Evolutionary conservation across 78 protist species (phyloP).

Genomic region (Guillardia theta): DNA sequence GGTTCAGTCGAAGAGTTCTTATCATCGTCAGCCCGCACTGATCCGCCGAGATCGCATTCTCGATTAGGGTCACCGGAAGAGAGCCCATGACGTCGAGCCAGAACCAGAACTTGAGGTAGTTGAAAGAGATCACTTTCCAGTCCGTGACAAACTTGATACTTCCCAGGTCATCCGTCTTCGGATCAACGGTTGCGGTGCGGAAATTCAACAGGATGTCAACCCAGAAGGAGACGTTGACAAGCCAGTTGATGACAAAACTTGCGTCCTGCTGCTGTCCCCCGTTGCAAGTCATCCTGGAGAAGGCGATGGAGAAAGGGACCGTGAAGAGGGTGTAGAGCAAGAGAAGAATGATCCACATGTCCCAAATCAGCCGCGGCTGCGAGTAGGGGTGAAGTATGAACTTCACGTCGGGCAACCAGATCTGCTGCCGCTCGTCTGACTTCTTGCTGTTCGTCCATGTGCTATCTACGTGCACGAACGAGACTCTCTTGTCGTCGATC

Average conservation of each 20-base stretch:
- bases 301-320: background rate
- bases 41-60: background rate
- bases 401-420: too few species aligned
- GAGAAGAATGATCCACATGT: background rate
- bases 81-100: background rate
- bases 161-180: background rate
- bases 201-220: background rate
- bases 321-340: background rate
- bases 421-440: too few species aligned
- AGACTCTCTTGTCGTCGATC: too few species aligned
- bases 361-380: background rate
- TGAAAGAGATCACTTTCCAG: background rate
- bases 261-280: background rate
- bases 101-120: background rate
- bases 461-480: too few species aligned
- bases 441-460: too few species aligned
- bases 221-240: background rate
- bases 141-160: background rate
- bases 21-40: background rate
- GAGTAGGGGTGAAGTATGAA: background rate
- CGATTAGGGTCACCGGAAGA: background rate
- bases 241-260: background rate
- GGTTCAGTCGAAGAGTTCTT: background rate
- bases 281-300: background rate
- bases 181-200: background rate